Evolutionary conservation across 2,329 filamentous ascomycete genomes (phyloP).

Genomic region (Aspergillus novoparasiticus): DNA sequence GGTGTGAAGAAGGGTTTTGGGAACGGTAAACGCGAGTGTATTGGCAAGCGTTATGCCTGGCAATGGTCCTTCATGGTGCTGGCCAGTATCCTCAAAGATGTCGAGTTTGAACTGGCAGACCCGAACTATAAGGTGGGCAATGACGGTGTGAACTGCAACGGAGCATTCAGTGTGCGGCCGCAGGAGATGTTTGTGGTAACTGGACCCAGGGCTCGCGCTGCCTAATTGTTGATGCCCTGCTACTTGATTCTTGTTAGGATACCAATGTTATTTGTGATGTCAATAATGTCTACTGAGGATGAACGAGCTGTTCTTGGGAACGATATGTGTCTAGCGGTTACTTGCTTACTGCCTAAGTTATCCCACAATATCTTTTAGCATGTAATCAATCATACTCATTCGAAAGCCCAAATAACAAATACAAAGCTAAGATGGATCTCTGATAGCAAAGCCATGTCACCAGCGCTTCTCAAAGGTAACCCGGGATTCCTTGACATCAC

Average conservation of each 20-base stretch:
- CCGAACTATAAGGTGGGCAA: slow-evolving; percentile 46
- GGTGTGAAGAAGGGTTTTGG: slow-evolving; percentile 73
- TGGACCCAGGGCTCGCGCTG: slow-evolving; percentile 13
- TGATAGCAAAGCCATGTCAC: no score
- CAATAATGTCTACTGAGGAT: neutral
- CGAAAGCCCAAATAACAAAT: no score
- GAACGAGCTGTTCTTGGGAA: neutral
- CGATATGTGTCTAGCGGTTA: neutral
- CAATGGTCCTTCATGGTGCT: slow-evolving; percentile 68
- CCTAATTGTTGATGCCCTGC: neutral
- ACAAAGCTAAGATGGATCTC: neutral
- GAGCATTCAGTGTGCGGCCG: slow-evolving; percentile 57
- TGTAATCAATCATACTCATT: neutral
- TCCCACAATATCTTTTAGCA: neutral
- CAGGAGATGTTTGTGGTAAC: slow-evolving; percentile 42
- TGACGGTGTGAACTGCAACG: slow-evolving; percentile 42
- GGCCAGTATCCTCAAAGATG: slow-evolving; percentile 68
- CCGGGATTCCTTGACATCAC: neutral
- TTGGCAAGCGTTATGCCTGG: slow-evolving; percentile 73
- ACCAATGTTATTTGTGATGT: neutral
- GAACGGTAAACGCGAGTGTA: slow-evolving; percentile 70
- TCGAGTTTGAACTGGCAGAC: slow-evolving; percentile 66
- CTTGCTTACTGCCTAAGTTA: neutral
- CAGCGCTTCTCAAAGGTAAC: neutral
- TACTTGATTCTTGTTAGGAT: neutral